A percentile compares a stretch with the other conserved stretches of the same genome.
Conservation (phyloP, 495 filamentous ascomycete genomes). For the Aspergillus sclerotiicarbonarius region DNA sequence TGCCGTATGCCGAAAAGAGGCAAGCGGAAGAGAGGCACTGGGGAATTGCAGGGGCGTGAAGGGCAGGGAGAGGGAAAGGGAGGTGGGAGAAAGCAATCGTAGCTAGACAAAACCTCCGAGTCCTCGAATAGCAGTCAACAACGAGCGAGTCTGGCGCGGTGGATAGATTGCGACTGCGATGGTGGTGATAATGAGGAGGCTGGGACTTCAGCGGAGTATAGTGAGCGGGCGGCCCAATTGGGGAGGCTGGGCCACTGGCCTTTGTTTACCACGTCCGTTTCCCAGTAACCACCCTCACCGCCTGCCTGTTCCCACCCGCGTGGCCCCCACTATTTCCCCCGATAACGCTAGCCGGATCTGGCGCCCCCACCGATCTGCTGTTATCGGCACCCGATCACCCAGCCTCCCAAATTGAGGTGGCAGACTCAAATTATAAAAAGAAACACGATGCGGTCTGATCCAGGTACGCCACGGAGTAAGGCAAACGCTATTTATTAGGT, state of each 20-base stretch:
- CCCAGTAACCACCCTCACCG: constrained; percentile 39
- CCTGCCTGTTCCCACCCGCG: constrained; percentile 21
- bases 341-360: constrained; percentile 15
- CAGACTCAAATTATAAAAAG: too few relatives aligned
- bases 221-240: constrained; percentile 29
- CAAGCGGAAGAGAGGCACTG: constrained; percentile 17
- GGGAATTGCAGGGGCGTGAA: constrained; percentile 30
- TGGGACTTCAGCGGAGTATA: constrained; percentile 5
- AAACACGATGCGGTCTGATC: too few relatives aligned
- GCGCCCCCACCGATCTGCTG: not conserved
- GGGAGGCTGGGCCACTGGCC: constrained; percentile 48
- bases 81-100: constrained; percentile 30
- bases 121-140: constrained; percentile 3
- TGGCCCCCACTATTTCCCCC: not conserved
- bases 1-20: constrained; percentile 15
- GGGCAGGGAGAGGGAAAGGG: constrained; percentile 19
- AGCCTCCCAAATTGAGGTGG: constrained; percentile 15
- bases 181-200: constrained; percentile 20
- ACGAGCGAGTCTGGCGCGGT: constrained; percentile 9
- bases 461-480: not conserved
- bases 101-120: constrained; percentile 25
- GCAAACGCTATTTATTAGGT: not conserved
- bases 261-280: constrained; percentile 46
- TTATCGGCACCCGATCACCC: constrained; percentile 20
- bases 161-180: not conserved